Base-by-base conservation (phyloP, 1,284 basidiomycete species). In the Meira nashicola region DNA sequence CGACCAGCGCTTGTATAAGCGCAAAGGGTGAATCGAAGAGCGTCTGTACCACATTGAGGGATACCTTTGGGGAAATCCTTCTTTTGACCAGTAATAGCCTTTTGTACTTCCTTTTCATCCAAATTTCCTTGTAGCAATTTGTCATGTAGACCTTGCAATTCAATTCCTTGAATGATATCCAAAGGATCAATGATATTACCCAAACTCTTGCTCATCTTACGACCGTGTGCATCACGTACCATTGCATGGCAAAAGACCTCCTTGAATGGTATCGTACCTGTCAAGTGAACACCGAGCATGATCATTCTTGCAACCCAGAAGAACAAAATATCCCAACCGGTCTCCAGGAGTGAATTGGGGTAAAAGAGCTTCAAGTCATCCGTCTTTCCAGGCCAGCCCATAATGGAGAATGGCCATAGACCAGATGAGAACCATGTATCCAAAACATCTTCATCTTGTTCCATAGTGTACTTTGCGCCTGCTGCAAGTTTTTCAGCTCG, bases 271-370 rank as follows among this genome's bases (percentile, higher is more conserved):
- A 99, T 85, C 74, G 88, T 80, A 51, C 85, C 92, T 0, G 95
- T 98, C 52, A 96, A 85, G 64, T 89, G 85, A 74, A 93, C 82
- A 57, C 95, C 94, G 41, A 98, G 87, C 79, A 99, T 83, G 60
- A 90, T 93, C 95, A 98, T 99, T 54, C 93, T 87, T 7, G 95
- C 93, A 19, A 98, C 93, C 95, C 95, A 98, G 86, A 98, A 97
- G 85, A 95, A 95, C 39, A 98, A 81, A 71, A 97, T 98, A 71
- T 98, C 95, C 93, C 95, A 98, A 50, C 95, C 95, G 0, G 95
- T 98, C 81, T 98, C 95, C 49, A 97, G 86, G 50, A 98, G 73
- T 19, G 87, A 86, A 9, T 90, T 83, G 0, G 95, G 95, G 80
- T 94, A 98, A 82, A 90, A 98, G 57, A 83, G 60, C 61, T 72